Base-by-base conservation (phyloP, 805 yeast genomes). In the Wickerhamomyces alni region DNA sequence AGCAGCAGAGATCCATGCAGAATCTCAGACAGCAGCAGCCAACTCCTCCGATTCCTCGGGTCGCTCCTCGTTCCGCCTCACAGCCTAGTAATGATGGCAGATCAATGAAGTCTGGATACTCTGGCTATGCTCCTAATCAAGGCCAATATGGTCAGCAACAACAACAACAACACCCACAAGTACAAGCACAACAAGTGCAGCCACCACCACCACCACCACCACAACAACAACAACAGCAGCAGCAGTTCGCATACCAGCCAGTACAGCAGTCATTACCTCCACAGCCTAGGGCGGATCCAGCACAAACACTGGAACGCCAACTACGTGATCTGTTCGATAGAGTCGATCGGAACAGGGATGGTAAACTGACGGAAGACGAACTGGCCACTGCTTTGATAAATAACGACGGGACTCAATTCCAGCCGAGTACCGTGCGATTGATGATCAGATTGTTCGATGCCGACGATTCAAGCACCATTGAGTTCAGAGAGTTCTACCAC, bases 381-480 rank as follows among this genome's bases (percentile, higher is more conserved):
- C 65, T 82, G 30, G 69, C 78, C 7, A 58, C 61, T 30, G 84
- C 84, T 2, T 62, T 82, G 37, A 65, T 73, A 17, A 82, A 82
- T 52, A 76, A 78, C 40, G 87, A 81, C 55, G 77, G 77, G 40
- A 69, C 87, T 3, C 65, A 69, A 40, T 82, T 82, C 55, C 74
- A 75, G 47, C 68, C 74, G 15, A 70, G 75, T 19, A 80, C 88
- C 1, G 74, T 82, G 29, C 55, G 66, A 37, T 61, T 81, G 27
- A 80, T 82, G 82, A 74, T 81, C 44, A 70, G 73, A 52, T 59
- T 82, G 51, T 81, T 82, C 55, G 80, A 79, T 48, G 69, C 71
- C 35, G 69, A 70, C 44, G 60, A 63, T 15, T 65, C 65, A 19
- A 65, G 70, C 8, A 58, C 69, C 2, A 60, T 74, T 12, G 67